Base-by-base conservation (phyloP, 768 basidiomycete species). In the Boletus coccyginus region DNA sequence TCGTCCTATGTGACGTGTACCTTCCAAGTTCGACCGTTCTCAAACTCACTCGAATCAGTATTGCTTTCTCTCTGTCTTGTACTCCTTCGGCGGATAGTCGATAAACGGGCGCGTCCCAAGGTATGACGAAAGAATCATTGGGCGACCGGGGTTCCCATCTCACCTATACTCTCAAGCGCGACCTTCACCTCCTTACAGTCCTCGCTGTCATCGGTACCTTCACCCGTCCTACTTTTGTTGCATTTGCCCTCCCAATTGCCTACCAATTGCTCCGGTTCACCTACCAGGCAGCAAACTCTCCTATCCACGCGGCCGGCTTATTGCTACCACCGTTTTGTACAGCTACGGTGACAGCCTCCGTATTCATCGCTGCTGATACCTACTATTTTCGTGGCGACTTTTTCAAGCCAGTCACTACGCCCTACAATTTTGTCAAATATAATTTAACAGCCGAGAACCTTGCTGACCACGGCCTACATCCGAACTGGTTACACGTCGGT, bases 1-100 rank as follows among this genome's bases (percentile, higher is more conserved):
- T 75, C 75, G 11, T 76, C 75, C 24, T 65, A 76, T 42, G 70
- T 75, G 45, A 64, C 67, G 33, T 64, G 66, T 40, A 74, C 74
- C 4, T 74, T 74, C 46, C 76, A 77, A 48, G 54, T 75, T 43
- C 66, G 76, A 39, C 74, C 75, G 2, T 77, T 77, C 56, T 75
- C 75, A 19, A 77, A 75, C 46, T 69, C 74, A 4, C 54, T 74
- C 3, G 76, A 77, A 57, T 64, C 73, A 3, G 50, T 70, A 3
- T 43, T 72, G 17, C 46, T 77, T 4, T 62, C 70, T 13, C 55
- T 71, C 13, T 73, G 66, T 35, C 64, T 76, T 6, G 61, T 64
- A 11, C 55, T 66, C 17, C 55, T 73, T 42, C 60, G 53, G 24
- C 62, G 58, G 21, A 45, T 75, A 21, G 33, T 51, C 12, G 50